Percentiles rank a stretch among this genome's conserved stretches.
These are phyloP conservation scores for Aureobasidium sp. DNA, from an alignment of 2,329 filamentous ascomycete genomes.

Conservation along the genomic window DNA sequence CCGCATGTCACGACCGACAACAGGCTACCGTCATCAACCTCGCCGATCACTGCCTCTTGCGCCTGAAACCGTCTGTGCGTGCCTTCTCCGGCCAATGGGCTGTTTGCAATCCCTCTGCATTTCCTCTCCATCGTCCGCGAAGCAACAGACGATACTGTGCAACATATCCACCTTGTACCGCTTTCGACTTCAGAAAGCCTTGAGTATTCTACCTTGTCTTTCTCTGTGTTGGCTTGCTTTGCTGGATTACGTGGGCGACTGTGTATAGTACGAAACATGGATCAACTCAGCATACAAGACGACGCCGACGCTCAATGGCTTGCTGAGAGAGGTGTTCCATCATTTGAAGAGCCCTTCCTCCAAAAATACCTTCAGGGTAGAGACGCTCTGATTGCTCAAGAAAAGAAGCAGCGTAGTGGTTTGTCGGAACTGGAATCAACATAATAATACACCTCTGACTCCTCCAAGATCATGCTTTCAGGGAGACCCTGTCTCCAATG, in stretches of 20 bases:
- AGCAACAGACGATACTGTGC: neutral
- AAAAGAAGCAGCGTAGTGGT: constrained; percentile 78
- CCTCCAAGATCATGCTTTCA: constrained; percentile 59
- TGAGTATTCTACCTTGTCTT: neutral
- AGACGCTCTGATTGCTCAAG: constrained; percentile 67
- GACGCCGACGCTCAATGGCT: constrained; percentile 36
- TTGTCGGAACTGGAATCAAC: constrained; percentile 28
- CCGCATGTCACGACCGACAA: constrained; percentile 6
- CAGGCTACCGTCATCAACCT: neutral
- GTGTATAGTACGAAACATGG: neutral
- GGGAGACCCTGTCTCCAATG: constrained; percentile 68
- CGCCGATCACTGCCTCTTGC: neutral
- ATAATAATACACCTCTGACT: neutral
- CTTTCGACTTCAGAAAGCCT: too few species aligned
- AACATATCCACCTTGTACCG: neutral
- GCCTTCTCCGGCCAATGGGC: neutral
- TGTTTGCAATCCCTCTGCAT: neutral
- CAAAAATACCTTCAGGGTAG: constrained; percentile 74
- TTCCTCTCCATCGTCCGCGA: constrained; percentile 4
- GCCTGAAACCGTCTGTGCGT: neutral
- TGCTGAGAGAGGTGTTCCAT: constrained; percentile 35
- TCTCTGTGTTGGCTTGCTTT: neutral
- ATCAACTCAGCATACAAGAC: constrained; percentile 17
- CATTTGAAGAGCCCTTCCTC: constrained; percentile 64
- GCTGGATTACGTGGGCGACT: too few species aligned